phyloP scores from a whole-genome alignment of 139 green algal genomes.

The Chlamydomonas sphaeroides region DNA sequence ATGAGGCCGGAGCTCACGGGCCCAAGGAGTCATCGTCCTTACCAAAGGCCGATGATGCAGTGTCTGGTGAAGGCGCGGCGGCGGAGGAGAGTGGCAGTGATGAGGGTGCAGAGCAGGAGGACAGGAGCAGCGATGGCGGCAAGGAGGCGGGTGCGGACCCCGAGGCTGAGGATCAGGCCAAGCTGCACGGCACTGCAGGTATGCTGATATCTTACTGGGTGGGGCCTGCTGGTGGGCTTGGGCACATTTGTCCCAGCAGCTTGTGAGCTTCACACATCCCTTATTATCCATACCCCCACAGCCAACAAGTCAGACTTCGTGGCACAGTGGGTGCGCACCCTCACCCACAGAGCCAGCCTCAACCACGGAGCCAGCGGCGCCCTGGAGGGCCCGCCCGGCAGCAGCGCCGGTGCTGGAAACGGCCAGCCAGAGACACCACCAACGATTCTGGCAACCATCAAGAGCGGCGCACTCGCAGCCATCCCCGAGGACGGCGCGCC shows the following conservation, averaged over 20 bases:
- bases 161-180: neutral
- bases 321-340: constrained; percentile 29
- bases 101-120: neutral
- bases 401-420: no score
- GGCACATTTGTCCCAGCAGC: neutral
- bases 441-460: no score
- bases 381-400: neutral
- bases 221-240: no score
- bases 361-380: neutral
- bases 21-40: neutral
- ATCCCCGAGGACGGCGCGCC: neutral
- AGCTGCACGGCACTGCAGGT: constrained; percentile 5
- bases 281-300: neutral
- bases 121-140: neutral
- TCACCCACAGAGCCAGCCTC: no score
- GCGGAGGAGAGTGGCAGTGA: neutral
- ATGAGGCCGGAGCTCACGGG: neutral
- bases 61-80: no score
- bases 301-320: constrained; percentile 24
- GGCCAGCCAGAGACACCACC: no score
- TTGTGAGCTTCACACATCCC: no score
- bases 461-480: neutral
- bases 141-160: neutral
- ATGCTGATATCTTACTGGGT: no score
- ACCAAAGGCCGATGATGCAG: neutral